Evolutionary conservation across 805 yeast genomes (phyloP).

Genomic region (Pichia scutulata): DNA sequence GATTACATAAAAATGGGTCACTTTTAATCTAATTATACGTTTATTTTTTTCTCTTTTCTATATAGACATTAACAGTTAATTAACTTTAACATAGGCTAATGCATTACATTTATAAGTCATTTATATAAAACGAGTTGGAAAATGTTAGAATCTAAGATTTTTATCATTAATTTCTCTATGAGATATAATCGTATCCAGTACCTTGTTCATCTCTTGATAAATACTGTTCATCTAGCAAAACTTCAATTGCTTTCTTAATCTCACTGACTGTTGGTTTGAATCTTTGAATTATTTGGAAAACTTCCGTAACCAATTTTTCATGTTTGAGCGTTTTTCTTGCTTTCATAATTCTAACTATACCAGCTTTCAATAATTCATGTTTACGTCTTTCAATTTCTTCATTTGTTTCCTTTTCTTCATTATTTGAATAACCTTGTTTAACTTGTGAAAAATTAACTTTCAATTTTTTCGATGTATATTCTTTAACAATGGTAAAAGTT

Average conservation of each 20-base stretch:
- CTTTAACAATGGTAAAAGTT: constrained; percentile 60
- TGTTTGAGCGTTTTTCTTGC: constrained; percentile 78
- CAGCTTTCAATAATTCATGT: constrained; percentile 71
- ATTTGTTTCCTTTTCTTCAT: constrained; percentile 74
- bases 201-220: constrained; percentile 67
- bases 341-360: constrained; percentile 95
- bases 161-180: constrained; percentile 32
- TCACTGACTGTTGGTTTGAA: constrained; percentile 82
- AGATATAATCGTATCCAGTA: constrained; percentile 69
- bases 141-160: too few species aligned
- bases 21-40: too few species aligned
- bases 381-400: constrained; percentile 62
- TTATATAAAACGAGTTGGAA: background rate
- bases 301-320: constrained; percentile 76
- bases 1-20: too few species aligned
- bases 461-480: constrained; percentile 77
- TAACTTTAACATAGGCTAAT: background rate
- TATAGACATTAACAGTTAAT: too few species aligned
- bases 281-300: constrained; percentile 75
- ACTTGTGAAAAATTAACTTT: constrained; percentile 62
- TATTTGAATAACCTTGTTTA: constrained; percentile 46
- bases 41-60: too few species aligned
- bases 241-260: constrained; percentile 79
- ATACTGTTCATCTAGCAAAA: constrained; percentile 79
- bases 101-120: background rate